Evolutionary conservation across 345 rosid genomes (phyloP).

Genomic region (Acer campestre): DNA sequence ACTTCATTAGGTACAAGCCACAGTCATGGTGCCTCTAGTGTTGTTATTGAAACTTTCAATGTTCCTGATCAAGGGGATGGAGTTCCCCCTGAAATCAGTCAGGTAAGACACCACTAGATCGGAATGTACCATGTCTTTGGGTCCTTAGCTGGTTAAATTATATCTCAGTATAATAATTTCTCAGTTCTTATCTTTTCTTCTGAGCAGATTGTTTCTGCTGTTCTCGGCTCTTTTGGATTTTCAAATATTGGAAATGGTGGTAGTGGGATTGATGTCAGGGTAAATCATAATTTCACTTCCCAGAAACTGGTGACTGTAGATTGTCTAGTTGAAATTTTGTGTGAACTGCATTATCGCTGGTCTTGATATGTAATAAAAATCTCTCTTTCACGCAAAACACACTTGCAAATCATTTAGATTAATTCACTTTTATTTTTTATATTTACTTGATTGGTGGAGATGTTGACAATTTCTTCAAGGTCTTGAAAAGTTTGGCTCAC

Average conservation of each 20-base stretch:
- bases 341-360: not conserved
- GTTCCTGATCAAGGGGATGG: constrained; percentile 74
- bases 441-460: not conserved
- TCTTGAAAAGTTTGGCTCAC: constrained; percentile 11
- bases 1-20: constrained; percentile 44
- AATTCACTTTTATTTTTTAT: not conserved
- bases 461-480: not conserved
- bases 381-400: not conserved
- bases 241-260: constrained; percentile 47
- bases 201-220: constrained; percentile 70
- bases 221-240: constrained; percentile 74
- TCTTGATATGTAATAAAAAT: not conserved
- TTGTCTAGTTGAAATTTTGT: not conserved
- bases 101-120: constrained; percentile 46
- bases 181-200: constrained; percentile 18
- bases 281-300: constrained; percentile 28
- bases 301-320: not conserved
- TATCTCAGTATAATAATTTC: not conserved
- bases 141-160: constrained; percentile 11
- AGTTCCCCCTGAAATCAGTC: constrained; percentile 68
- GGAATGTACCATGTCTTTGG: constrained; percentile 1
- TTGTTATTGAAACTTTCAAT: constrained; percentile 66
- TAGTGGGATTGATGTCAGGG: constrained; percentile 52
- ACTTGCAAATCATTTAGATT: not conserved
- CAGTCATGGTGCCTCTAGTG: constrained; percentile 43